Conservation (phyloP, 148 eudicot genomes). For the Euryodendron excelsum region DNA sequence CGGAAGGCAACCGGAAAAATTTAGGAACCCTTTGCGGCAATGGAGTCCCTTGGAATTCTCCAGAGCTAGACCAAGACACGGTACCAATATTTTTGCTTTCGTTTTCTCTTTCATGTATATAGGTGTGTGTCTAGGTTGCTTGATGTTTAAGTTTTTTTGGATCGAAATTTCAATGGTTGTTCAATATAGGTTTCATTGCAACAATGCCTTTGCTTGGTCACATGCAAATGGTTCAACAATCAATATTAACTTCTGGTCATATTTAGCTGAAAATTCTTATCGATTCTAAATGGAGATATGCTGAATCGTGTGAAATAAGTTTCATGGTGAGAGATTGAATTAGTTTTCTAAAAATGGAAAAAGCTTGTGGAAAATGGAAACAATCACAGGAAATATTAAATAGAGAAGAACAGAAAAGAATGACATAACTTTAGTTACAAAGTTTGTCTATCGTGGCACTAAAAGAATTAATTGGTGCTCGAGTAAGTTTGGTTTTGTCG, state of each 20-base stretch:
- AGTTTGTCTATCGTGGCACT: neutral
- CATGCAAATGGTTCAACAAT: neutral
- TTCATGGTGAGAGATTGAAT: neutral
- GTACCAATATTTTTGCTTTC: slow-evolving; percentile 7
- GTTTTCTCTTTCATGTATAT: neutral
- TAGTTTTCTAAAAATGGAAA: neutral
- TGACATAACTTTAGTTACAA: neutral
- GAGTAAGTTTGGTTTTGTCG: neutral
- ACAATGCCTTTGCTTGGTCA: neutral
- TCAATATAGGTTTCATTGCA: neutral
- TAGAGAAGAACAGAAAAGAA: neutral
- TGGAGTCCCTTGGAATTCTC: slow-evolving; percentile 19
- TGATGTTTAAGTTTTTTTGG: neutral
- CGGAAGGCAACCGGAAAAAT: slow-evolving; percentile 33
- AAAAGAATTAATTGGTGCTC: neutral
- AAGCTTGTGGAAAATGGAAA: neutral
- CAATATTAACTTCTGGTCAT: neutral
- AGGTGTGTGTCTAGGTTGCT: neutral
- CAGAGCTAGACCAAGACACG: slow-evolving; percentile 23
- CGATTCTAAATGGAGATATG: neutral
- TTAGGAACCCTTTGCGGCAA: slow-evolving; percentile 21
- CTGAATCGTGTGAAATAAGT: neutral
- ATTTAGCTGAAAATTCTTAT: neutral
- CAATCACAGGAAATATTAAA: neutral
- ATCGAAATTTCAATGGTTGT: neutral